Evolutionary conservation across 768 basidiomycete species (phyloP).

Genomic region (Phlegmacium glaucopus): DNA sequence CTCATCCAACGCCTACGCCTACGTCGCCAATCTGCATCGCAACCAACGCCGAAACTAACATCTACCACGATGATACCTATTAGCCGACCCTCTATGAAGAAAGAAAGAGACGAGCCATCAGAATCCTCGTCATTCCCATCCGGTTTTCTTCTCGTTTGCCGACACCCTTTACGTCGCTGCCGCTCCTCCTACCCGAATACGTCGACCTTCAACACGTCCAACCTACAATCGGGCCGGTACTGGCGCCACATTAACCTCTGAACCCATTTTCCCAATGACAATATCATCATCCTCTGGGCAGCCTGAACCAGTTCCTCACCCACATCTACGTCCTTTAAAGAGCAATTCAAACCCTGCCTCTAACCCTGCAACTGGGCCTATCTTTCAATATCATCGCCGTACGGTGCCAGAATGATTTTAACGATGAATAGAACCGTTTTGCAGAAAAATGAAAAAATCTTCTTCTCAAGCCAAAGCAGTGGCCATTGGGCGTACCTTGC

Average conservation of each 20-base stretch:
- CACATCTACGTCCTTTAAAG: constrained; percentile 30
- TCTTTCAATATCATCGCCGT: constrained; percentile 21
- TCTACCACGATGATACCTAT: constrained; percentile 38
- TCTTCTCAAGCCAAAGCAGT: neutral
- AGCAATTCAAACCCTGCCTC: constrained; percentile 14
- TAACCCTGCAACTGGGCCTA: constrained; percentile 3
- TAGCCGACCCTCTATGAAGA: constrained; percentile 29
- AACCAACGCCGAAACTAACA: constrained; percentile 27
- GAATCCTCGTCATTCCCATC: constrained; percentile 17
- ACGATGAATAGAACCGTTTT: constrained; percentile 85
- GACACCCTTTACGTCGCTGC: constrained; percentile 3
- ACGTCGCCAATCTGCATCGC: constrained; percentile 16
- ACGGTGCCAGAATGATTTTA: constrained; percentile 48
- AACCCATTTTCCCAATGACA: constrained; percentile 15
- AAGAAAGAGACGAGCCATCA: constrained; percentile 17
- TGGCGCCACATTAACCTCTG: constrained; percentile 36
- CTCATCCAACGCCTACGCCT: constrained; percentile 21
- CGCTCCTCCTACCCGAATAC: constrained; percentile 45
- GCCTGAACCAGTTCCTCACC: constrained; percentile 42
- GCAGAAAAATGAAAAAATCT: constrained; percentile 45
- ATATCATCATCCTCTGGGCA: constrained; percentile 10
- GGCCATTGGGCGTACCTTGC: too few relatives aligned
- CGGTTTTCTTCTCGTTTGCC: constrained; percentile 4
- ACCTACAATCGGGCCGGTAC: constrained; percentile 14
- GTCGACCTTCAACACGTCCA: constrained; percentile 46